Conservation (phyloP, 2,329 filamentous ascomycete species). For the Scortechinia acanthostroma region DNA sequence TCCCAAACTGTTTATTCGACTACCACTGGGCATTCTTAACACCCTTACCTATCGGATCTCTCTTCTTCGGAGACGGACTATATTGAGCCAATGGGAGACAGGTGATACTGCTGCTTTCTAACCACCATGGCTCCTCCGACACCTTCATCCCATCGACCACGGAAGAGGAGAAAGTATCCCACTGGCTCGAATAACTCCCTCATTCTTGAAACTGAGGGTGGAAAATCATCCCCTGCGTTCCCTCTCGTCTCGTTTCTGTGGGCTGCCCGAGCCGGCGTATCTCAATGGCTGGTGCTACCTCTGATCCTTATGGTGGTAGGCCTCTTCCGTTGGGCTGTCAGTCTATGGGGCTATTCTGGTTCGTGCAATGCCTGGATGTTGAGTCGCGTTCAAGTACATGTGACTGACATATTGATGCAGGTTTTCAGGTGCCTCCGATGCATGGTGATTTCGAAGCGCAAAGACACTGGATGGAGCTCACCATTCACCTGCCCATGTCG, state of each 20-base stretch:
- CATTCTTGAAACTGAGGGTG: not conserved
- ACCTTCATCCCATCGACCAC: not conserved
- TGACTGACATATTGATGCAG: slow-evolving; percentile 28
- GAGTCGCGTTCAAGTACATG: slow-evolving; percentile 4
- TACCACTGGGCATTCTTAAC: too few relatives aligned
- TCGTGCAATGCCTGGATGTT: slow-evolving; percentile 16
- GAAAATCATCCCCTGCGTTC: slow-evolving; percentile 58
- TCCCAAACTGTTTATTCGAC: too few relatives aligned
- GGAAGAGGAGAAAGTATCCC: not conserved
- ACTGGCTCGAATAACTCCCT: not conserved
- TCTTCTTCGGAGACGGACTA: too few relatives aligned
- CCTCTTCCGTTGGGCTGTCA: slow-evolving; percentile 85
- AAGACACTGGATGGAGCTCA: slow-evolving; percentile 97
- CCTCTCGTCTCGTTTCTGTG: slow-evolving; percentile 90
- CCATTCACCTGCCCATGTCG: slow-evolving; percentile 77
- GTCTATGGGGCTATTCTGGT: slow-evolving; percentile 94
- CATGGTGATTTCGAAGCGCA: slow-evolving; percentile 97
- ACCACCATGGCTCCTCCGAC: not conserved
- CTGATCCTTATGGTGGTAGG: slow-evolving; percentile 83
- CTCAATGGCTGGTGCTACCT: slow-evolving; percentile 87
- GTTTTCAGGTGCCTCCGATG: slow-evolving; percentile 77
- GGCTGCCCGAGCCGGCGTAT: slow-evolving; percentile 76
- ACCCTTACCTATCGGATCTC: too few relatives aligned
- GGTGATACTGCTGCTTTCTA: too few relatives aligned
- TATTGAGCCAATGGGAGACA: too few relatives aligned